Conservation (phyloP, 768 basidiomycete species). For the Russula olivacea region DNA sequence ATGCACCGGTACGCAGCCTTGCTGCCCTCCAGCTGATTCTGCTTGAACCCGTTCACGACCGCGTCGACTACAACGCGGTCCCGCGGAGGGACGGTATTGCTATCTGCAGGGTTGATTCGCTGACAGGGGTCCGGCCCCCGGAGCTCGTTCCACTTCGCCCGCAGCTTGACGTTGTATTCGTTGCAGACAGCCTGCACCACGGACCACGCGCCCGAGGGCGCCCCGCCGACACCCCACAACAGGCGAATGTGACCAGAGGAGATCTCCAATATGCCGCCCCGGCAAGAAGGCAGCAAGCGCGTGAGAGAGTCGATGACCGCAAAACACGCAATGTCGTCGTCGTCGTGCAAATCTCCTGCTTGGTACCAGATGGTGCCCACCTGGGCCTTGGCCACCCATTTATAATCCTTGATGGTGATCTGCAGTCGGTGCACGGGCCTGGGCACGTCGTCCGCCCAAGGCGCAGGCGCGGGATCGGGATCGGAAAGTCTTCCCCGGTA, state of each 20-base stretch:
- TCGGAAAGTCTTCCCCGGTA: too few species aligned
- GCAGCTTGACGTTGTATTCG: background rate
- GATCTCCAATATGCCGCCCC: background rate
- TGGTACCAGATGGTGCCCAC: background rate
- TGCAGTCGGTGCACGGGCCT: background rate
- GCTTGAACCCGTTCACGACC: background rate
- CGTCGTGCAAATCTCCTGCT: background rate
- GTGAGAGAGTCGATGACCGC: slow-evolving; percentile 6
- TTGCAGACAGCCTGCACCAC: background rate
- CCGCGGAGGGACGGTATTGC: background rate
- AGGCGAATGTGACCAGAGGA: background rate
- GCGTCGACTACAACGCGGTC: background rate
- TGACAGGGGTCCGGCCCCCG: too few species aligned
- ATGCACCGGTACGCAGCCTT: background rate
- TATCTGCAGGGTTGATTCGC: background rate
- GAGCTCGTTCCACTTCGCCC: background rate
- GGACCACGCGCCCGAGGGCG: background rate
- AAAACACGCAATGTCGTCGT: background rate
- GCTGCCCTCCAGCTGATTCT: too few species aligned
- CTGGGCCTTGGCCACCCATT: background rate
- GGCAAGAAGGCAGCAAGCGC: slow-evolving; percentile 1
- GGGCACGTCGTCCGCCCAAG: too few species aligned
- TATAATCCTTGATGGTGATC: background rate
- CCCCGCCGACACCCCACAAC: background rate
- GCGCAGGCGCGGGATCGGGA: too few species aligned